Evolutionary conservation across 495 filamentous ascomycete species (phyloP).

Genomic region (Penicillium alfredii): DNA sequence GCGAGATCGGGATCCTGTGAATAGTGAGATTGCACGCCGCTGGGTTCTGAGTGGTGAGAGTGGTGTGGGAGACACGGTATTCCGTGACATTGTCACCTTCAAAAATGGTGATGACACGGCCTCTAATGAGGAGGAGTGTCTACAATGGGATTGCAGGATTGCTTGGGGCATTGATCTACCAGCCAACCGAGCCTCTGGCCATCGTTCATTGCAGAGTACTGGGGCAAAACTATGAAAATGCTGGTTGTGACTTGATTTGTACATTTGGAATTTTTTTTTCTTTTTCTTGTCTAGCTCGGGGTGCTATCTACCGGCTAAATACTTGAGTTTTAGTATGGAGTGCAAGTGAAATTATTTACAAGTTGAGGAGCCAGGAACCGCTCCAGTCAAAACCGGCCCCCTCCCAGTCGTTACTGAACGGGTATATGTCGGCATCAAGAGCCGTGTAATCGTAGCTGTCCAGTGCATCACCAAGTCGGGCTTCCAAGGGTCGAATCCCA

Average conservation of each 20-base stretch:
- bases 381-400: constrained; percentile 28
- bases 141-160: constrained; percentile 30
- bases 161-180: constrained; percentile 31
- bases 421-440: constrained; percentile 15
- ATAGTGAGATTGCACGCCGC: constrained; percentile 26
- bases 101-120: background rate
- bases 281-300: too few relatives aligned
- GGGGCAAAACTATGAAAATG: constrained; percentile 5
- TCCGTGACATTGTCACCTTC: constrained; percentile 20
- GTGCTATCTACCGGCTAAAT: too few relatives aligned
- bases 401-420: constrained; percentile 23
- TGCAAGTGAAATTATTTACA: too few relatives aligned
- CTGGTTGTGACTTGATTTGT: too few relatives aligned
- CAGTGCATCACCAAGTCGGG: constrained; percentile 6
- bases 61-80: constrained; percentile 29
- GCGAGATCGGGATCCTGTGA: constrained; percentile 26
- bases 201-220: constrained; percentile 19
- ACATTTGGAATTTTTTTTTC: too few relatives aligned
- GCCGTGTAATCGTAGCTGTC: constrained; percentile 12
- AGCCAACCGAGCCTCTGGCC: constrained; percentile 17
- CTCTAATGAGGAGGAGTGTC: constrained; percentile 11
- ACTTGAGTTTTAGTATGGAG: too few relatives aligned
- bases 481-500: constrained; percentile 7
- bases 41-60: constrained; percentile 30
- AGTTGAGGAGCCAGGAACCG: constrained; percentile 25